Evolutionary conservation across 2,329 filamentous ascomycete genomes (phyloP).

Genomic region (Colletotrichum sp.): DNA sequence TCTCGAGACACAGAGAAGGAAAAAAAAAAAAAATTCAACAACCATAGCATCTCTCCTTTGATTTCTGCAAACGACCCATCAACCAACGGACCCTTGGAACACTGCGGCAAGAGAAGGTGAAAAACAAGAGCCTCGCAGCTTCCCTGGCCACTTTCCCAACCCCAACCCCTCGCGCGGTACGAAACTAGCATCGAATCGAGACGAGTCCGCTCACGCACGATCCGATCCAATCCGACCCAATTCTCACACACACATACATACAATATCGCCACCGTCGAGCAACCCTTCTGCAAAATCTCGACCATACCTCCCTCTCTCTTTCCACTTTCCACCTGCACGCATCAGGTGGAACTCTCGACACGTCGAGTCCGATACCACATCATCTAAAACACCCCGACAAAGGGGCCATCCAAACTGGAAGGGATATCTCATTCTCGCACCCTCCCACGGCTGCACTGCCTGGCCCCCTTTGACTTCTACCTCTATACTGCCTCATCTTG

Average conservation of each 20-base stretch:
- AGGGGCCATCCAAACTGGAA: slow-evolving; percentile 20
- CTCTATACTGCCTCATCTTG: neutral
- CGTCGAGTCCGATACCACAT: slow-evolving; percentile 1
- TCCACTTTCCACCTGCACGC: neutral
- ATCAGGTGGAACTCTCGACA: slow-evolving; percentile 5
- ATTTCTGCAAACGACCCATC: neutral
- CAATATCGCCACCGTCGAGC: slow-evolving; percentile 19
- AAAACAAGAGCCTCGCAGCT: neutral
- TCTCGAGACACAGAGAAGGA: neutral
- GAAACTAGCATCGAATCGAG: slow-evolving; percentile 21
- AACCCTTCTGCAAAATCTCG: neutral
- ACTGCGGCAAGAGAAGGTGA: neutral
- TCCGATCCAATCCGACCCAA: slow-evolving; percentile 10
- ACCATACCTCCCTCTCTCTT: neutral
- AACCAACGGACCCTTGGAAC: neutral
- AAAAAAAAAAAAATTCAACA: neutral
- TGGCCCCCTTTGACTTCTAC: slow-evolving; percentile 12
- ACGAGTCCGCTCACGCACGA: slow-evolving; percentile 21
- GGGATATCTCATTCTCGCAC: slow-evolving; percentile 1
- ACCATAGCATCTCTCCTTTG: neutral
- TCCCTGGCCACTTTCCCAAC: neutral
- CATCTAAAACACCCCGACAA: slow-evolving; percentile 1
- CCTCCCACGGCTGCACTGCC: slow-evolving; percentile 17
- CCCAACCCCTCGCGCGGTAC: slow-evolving; percentile 13
- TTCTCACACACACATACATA: slow-evolving; percentile 11